Percentiles rank a stretch among this genome's conserved stretches.
phyloP scores from a whole-genome alignment of 306 rosid genomes.

The Acacia acuminata region DNA sequence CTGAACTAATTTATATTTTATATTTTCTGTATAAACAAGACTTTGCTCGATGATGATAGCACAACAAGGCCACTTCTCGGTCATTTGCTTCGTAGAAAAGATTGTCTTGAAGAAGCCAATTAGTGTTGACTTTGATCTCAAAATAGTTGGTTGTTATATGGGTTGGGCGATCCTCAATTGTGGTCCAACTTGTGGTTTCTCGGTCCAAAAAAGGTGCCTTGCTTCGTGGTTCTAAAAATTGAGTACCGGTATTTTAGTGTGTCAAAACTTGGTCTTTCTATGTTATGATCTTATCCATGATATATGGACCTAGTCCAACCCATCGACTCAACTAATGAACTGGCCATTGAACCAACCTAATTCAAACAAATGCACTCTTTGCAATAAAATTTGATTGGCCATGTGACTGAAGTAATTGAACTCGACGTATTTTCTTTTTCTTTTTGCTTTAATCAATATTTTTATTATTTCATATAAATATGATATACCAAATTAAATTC shows the following conservation, averaged over 20 bases:
- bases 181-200: slow-evolving; percentile 77
- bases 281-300: neutral
- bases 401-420: too few species aligned
- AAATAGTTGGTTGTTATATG: slow-evolving; percentile 85
- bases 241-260: neutral
- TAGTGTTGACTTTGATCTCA: slow-evolving; percentile 77
- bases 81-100: slow-evolving; percentile 97
- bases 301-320: neutral
- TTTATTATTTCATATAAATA: neutral
- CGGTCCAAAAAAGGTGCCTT: slow-evolving; percentile 59
- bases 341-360: neutral
- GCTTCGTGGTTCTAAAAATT: slow-evolving; percentile 17
- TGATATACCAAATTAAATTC: neutral
- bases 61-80: slow-evolving; percentile 87
- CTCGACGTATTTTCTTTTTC: neutral
- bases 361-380: neutral
- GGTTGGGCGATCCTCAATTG: slow-evolving; percentile 94
- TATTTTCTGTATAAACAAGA: slow-evolving; percentile 54
- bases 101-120: slow-evolving; percentile 86
- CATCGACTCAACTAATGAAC: neutral
- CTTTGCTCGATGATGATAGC: slow-evolving; percentile 78
- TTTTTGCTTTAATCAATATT: neutral
- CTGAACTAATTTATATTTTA: slow-evolving; percentile 13
- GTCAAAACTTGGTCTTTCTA: neutral
- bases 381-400: neutral